A percentile compares a stretch with the other conserved stretches of the same genome.
Conservation (phyloP, 805 yeast species). For the Jamesozyma rosinii region DNA sequence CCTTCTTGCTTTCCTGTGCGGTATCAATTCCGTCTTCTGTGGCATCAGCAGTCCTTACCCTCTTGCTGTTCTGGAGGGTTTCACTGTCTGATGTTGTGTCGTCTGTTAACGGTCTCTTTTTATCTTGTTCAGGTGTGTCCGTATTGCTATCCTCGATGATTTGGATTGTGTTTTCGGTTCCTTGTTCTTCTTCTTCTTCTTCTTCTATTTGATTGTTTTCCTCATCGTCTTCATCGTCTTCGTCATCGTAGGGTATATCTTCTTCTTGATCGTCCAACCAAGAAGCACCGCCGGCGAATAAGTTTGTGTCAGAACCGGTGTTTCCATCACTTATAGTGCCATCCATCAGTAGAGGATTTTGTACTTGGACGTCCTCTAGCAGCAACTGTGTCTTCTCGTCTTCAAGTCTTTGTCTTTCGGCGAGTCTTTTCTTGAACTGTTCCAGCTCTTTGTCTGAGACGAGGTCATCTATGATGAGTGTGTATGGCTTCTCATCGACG, state of each 20-base stretch:
- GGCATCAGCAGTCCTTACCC: neutral
- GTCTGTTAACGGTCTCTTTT: neutral
- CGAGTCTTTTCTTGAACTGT: conserved; percentile 26
- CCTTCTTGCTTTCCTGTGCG: neutral
- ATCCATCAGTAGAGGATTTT: neutral
- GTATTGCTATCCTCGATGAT: conserved; percentile 3
- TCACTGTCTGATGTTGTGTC: neutral
- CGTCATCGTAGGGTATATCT: conserved; percentile 18
- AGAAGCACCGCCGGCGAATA: conserved; percentile 26
- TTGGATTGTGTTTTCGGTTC: conserved; percentile 6
- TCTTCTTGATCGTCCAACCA: conserved; percentile 30
- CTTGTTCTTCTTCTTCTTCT: conserved; percentile 10
- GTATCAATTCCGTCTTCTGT: neutral
- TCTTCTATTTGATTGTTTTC: conserved; percentile 17
- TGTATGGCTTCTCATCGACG: conserved; percentile 52
- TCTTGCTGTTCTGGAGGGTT: neutral
- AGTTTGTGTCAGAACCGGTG: conserved; percentile 4
- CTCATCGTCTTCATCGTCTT: conserved; percentile 25
- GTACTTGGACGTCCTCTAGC: neutral
- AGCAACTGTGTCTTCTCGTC: neutral
- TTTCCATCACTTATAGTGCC: neutral
- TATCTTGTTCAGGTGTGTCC: neutral
- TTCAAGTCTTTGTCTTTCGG: conserved; percentile 21
- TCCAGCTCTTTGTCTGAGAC: conserved; percentile 36
- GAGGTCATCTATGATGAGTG: conserved; percentile 43